phyloP scores from a whole-genome alignment of 257 asterid species.

The Plantago major region DNA sequence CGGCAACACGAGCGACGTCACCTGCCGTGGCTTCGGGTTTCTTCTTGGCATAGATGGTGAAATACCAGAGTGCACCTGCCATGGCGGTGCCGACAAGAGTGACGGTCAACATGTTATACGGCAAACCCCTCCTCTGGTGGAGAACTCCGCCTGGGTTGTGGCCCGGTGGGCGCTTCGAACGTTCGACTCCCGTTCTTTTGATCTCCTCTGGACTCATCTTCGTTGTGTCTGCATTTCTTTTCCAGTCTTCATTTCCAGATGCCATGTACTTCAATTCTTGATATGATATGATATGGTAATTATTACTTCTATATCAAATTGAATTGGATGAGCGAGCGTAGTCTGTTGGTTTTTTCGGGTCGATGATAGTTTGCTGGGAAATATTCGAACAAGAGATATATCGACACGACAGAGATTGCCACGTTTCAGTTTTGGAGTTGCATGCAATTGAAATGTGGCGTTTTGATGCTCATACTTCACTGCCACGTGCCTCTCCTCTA shows the following conservation, averaged over 20 bases:
- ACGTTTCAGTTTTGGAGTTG: background rate
- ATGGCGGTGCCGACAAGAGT: constrained; percentile 42
- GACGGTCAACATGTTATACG: constrained; percentile 37
- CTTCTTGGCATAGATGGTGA: constrained; percentile 55
- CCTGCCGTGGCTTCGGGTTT: constrained; percentile 62
- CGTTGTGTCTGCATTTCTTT: constrained; percentile 67
- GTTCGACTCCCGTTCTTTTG: constrained; percentile 48
- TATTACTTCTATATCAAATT: background rate
- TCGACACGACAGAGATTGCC: background rate
- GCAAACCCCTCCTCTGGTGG: constrained; percentile 59
- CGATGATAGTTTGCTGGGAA: no score
- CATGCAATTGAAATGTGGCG: background rate
- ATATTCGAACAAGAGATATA: background rate
- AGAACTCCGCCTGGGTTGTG: constrained; percentile 54
- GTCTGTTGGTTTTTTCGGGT: no score
- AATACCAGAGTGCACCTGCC: constrained; percentile 52
- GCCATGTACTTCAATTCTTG: constrained; percentile 19
- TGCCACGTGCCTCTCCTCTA: no score
- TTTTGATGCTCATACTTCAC: background rate
- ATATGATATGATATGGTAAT: background rate
- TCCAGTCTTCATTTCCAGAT: constrained; percentile 53
- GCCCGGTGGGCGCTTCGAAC: constrained; percentile 59
- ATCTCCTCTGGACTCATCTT: constrained; percentile 78
- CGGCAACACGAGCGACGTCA: constrained; percentile 52
- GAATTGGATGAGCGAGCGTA: no score